These are phyloP conservation scores for Hymenoscyphus linearis DNA, from an alignment of 2,329 filamentous ascomycete species.

Conservation along the genomic window DNA sequence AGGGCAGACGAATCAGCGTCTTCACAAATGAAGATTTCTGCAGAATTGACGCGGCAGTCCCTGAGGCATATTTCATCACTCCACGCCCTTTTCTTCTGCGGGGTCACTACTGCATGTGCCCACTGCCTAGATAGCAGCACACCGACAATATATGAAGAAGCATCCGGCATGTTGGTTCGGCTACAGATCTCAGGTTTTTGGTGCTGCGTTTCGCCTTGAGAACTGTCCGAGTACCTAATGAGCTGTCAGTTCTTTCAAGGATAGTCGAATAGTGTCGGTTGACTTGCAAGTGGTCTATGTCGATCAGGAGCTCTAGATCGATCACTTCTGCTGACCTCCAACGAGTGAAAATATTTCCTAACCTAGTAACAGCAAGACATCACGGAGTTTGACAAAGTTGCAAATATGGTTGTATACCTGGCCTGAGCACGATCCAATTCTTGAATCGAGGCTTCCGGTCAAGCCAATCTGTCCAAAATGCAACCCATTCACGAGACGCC, in stretches of 20 bases:
- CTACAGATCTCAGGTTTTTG: not conserved
- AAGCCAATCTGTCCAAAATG: not conserved
- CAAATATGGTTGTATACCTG: not conserved
- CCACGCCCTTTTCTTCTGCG: not conserved
- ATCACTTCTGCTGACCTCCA: not conserved
- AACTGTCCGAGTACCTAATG: not conserved
- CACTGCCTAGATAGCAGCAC: not conserved
- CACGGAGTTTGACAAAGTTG: not conserved
- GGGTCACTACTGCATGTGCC: not conserved
- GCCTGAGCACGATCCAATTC: not conserved
- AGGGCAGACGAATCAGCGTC: not conserved
- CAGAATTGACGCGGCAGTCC: not conserved
- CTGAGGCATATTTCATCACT: not conserved
- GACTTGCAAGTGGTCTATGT: not conserved
- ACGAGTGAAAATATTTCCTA: not conserved
- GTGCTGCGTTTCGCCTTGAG: not conserved
- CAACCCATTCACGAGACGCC: not conserved
- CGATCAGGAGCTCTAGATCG: constrained; percentile 11
- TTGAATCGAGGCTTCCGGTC: not conserved
- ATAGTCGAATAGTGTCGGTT: constrained; percentile 1
- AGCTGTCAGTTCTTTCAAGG: not conserved
- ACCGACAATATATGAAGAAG: not conserved
- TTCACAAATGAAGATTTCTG: not conserved
- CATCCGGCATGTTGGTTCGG: not conserved
- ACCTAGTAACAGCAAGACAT: not conserved